These are phyloP conservation scores for Eimeria falciformis DNA, from an alignment of 169 alveolate genomes.

Conservation along the genomic window DNA sequence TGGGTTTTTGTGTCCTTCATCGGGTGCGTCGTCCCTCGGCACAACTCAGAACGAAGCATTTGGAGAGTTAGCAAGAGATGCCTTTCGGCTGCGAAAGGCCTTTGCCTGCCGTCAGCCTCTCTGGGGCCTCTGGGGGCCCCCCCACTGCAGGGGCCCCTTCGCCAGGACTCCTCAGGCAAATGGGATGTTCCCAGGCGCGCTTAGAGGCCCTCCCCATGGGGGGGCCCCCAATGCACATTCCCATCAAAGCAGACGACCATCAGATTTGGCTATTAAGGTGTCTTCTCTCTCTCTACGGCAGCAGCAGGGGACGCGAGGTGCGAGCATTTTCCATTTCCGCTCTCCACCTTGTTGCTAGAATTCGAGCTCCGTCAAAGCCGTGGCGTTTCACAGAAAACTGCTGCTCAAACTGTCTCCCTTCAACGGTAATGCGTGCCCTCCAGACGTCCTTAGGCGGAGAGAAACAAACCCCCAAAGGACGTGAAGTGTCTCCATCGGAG, in stretches of 20 bases:
- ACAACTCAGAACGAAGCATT: too few relatives aligned
- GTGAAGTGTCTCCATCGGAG: background rate
- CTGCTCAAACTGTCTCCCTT: conserved; percentile 65
- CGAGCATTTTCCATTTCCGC: conserved; percentile 46
- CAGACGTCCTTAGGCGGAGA: conserved; percentile 74
- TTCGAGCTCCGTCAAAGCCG: conserved; percentile 54
- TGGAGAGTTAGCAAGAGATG: too few relatives aligned
- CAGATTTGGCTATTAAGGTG: too few relatives aligned
- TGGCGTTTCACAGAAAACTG: conserved; percentile 68
- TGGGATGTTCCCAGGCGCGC: background rate
- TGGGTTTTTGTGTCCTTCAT: too few relatives aligned
- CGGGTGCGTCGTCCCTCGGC: too few relatives aligned
- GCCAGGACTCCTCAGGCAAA: too few relatives aligned
- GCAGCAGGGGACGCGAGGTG: background rate
- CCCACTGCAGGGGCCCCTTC: too few relatives aligned
- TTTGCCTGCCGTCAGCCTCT: conserved; percentile 3
- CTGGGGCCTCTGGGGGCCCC: background rate
- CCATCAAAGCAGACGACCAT: too few relatives aligned
- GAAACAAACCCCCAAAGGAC: conserved; percentile 55
- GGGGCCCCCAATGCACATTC: too few relatives aligned
- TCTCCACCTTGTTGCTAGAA: conserved; percentile 55
- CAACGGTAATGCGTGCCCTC: conserved; percentile 67
- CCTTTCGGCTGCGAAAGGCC: conserved; percentile 46
- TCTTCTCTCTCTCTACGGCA: background rate
- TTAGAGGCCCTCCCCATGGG: too few relatives aligned